Conservation (phyloP, 805 yeast species). For the Candida tallmaniae region DNA sequence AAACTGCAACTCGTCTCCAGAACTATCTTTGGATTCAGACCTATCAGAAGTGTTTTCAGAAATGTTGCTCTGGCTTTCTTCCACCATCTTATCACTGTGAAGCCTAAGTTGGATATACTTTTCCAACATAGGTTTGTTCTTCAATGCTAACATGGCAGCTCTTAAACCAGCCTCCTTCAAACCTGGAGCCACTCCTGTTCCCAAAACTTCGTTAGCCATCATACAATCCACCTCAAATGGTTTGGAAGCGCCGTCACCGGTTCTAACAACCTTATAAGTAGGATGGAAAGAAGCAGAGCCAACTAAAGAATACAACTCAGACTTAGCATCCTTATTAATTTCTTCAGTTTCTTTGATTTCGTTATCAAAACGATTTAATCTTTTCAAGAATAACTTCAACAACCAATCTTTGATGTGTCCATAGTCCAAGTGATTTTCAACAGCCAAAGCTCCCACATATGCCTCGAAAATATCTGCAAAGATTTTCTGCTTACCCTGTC, state of each 20-base stretch:
- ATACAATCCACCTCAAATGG: conserved; percentile 63
- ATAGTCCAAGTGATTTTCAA: conserved; percentile 50
- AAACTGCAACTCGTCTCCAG: neutral
- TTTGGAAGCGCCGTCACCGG: conserved; percentile 44
- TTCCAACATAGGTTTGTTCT: conserved; percentile 54
- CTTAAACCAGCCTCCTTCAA: conserved; percentile 73
- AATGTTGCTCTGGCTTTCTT: neutral
- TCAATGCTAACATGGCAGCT: conserved; percentile 81
- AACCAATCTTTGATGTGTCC: conserved; percentile 56
- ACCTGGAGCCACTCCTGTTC: conserved; percentile 66
- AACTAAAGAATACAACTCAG: conserved; percentile 68
- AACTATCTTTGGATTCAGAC: neutral
- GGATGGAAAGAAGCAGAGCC: conserved; percentile 72
- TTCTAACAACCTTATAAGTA: conserved; percentile 45
- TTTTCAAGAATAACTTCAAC: conserved; percentile 44
- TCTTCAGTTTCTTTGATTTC: conserved; percentile 32
- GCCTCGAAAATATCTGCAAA: conserved; percentile 93
- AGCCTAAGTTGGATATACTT: conserved; percentile 54
- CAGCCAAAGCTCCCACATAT: conserved; percentile 77
- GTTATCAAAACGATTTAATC: conserved; percentile 27
- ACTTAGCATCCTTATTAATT: conserved; percentile 66
- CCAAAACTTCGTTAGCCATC: conserved; percentile 62
- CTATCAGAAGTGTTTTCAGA: neutral
- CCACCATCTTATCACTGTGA: conserved; percentile 15
- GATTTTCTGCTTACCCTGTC: conserved; percentile 59